Percentiles rank a stretch among this genome's conserved stretches.
Conservation (phyloP, 2,329 filamentous ascomycete genomes). For the Calonectria ilicicola region DNA sequence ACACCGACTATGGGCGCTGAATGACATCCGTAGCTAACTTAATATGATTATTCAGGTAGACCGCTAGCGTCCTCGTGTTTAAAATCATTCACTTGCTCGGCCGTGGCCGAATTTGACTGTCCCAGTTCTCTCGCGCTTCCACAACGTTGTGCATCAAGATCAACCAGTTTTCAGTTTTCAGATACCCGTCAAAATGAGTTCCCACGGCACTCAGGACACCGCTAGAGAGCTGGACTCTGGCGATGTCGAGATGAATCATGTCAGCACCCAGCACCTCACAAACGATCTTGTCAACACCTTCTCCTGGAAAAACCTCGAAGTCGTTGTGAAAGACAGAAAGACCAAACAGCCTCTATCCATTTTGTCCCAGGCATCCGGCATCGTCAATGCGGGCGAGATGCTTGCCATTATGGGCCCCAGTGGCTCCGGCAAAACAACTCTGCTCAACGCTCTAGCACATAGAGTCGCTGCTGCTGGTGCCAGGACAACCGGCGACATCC, state of each 20-base stretch:
- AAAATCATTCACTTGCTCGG: not conserved
- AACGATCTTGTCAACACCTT: not conserved
- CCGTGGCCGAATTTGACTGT: not conserved
- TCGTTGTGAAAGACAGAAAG: not conserved
- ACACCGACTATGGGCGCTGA: not conserved
- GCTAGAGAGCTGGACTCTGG: not conserved
- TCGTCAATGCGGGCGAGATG: not conserved
- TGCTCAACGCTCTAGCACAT: not conserved
- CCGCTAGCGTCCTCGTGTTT: not conserved
- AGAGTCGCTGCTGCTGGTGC: not conserved
- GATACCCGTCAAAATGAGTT: not conserved
- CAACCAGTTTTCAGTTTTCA: not conserved
- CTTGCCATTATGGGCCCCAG: not conserved
- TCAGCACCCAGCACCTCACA: not conserved
- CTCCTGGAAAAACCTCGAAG: not conserved
- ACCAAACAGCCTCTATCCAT: not conserved
- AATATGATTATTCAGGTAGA: not conserved
- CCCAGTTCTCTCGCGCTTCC: not conserved
- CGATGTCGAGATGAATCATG: not conserved
- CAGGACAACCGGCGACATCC: not conserved
- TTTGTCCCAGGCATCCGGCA: not conserved
- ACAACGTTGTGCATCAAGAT: not conserved
- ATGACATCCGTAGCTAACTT: not conserved
- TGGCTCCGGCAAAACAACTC: not conserved
- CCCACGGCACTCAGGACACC: not conserved